Percentiles rank a stretch among this genome's conserved stretches.
Evolutionary conservation across 345 rosid species (phyloP).

Genomic region (Populus deltoides): DNA sequence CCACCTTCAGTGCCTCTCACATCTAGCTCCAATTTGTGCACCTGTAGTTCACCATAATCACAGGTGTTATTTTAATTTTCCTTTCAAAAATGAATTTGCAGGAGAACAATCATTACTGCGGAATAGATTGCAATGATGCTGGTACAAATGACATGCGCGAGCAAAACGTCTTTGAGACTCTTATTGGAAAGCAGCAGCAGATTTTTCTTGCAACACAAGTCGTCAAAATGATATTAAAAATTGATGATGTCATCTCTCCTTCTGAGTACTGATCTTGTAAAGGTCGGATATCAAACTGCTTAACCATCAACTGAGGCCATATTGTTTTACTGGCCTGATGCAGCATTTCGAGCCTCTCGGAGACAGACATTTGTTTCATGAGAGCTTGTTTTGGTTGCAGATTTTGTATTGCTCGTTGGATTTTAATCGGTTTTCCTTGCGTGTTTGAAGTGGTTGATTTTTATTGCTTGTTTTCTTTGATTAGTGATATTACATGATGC

Average conservation of each 20-base stretch:
- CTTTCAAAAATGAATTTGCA: conserved; percentile 24
- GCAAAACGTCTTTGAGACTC: conserved; percentile 87
- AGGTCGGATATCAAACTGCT: not conserved
- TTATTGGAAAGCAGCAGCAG: conserved; percentile 97
- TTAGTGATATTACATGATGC: not conserved
- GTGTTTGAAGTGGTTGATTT: not conserved
- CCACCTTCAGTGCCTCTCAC: not conserved
- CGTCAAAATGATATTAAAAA: conserved; percentile 94
- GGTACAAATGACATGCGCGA: conserved; percentile 96
- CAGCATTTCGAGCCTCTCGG: not conserved
- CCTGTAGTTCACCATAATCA: not conserved
- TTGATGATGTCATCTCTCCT: conserved; percentile 91
- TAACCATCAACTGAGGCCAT: conserved; percentile 5
- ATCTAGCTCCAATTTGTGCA: not conserved
- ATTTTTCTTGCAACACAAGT: conserved; percentile 96
- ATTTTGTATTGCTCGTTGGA: conserved; percentile 13
- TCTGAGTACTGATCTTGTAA: conserved; percentile 49
- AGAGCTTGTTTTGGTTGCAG: conserved; percentile 15
- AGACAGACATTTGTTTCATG: not conserved
- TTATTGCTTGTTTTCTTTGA: not conserved
- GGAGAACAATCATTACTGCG: conserved; percentile 77
- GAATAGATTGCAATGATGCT: conserved; percentile 90
- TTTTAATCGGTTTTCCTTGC: not conserved
- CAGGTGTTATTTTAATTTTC: not conserved
- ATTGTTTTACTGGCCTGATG: conserved; percentile 6